These are phyloP conservation scores for Blastobotrys americana DNA, from an alignment of 805 yeast species.

Conservation along the genomic window DNA sequence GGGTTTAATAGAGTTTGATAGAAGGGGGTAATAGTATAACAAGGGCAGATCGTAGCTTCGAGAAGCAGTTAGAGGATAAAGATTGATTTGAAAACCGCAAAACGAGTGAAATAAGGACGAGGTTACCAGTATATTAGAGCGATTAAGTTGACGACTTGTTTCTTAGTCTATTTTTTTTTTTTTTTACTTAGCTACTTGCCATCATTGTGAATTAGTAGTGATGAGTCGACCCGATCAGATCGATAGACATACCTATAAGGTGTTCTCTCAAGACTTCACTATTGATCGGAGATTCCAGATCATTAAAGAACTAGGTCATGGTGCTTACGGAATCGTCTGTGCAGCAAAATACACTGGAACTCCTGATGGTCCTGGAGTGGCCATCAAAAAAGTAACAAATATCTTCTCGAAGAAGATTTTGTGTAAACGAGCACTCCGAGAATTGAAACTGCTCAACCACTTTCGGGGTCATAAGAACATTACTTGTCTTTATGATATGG, in stretches of 20 bases:
- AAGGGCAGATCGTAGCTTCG: too few relatives aligned
- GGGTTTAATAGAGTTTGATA: too few relatives aligned
- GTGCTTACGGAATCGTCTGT: constrained; percentile 96
- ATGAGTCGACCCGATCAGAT: too few relatives aligned
- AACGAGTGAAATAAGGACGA: too few relatives aligned
- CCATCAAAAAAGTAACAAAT: constrained; percentile 93
- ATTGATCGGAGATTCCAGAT: constrained; percentile 84
- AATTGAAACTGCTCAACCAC: constrained; percentile 80
- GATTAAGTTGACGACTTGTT: too few relatives aligned
- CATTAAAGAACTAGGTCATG: constrained; percentile 92
- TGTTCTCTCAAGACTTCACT: constrained; percentile 84
- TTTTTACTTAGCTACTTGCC: too few relatives aligned
- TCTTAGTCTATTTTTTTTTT: too few relatives aligned
- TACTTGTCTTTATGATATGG: constrained; percentile 90
- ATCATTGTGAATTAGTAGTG: too few relatives aligned
- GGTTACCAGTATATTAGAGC: too few relatives aligned
- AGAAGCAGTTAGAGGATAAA: too few relatives aligned
- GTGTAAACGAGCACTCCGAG: constrained; percentile 87
- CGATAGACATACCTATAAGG: constrained; percentile 45
- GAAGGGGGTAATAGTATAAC: too few relatives aligned
- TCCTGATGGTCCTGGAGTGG: constrained; percentile 75
- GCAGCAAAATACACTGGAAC: constrained; percentile 76
- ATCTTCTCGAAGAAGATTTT: constrained; percentile 85
- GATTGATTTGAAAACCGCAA: too few relatives aligned
- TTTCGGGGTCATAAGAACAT: constrained; percentile 95